Evolutionary conservation across 495 filamentous ascomycete genomes (phyloP).

Genomic region (Xylaria sp.): DNA sequence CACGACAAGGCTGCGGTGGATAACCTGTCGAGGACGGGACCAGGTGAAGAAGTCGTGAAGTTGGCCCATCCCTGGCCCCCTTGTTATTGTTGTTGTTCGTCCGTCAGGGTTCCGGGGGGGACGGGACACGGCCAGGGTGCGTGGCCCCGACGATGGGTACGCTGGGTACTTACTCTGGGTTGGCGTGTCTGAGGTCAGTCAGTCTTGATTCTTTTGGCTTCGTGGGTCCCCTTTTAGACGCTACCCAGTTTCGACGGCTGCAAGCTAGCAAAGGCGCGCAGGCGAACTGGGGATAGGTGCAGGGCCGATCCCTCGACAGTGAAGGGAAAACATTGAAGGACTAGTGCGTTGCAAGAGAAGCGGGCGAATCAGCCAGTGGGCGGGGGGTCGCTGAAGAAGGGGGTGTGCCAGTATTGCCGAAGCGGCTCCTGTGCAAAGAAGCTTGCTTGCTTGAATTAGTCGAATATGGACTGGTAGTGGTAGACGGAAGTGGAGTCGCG

Average conservation of each 20-base stretch:
- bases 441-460: conserved; percentile 14
- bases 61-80: conserved; percentile 35
- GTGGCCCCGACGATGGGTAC: conserved; percentile 37
- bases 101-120: conserved; percentile 35
- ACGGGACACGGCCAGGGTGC: conserved; percentile 35
- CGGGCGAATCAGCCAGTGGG: conserved; percentile 30
- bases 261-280: conserved; percentile 27
- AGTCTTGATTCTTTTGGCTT: conserved; percentile 35
- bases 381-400: conserved; percentile 20
- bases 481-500: neutral
- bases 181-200: conserved; percentile 40
- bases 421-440: conserved; percentile 34
- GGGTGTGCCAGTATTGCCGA: conserved; percentile 39
- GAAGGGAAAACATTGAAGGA: conserved; percentile 33
- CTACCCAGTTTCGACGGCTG: conserved; percentile 39
- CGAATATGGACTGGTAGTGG: neutral
- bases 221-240: conserved; percentile 38
- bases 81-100: conserved; percentile 19
- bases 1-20: conserved; percentile 45
- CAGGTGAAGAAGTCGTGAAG: conserved; percentile 38
- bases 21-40: conserved; percentile 32
- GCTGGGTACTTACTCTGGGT: too few relatives aligned
- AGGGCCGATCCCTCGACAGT: conserved; percentile 44
- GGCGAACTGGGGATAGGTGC: conserved; percentile 39
- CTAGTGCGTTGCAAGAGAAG: conserved; percentile 39